These are phyloP conservation scores for Saccharomyces cerevisiae DNA, from an alignment of 805 yeast genomes.

Conservation along the genomic window DNA sequence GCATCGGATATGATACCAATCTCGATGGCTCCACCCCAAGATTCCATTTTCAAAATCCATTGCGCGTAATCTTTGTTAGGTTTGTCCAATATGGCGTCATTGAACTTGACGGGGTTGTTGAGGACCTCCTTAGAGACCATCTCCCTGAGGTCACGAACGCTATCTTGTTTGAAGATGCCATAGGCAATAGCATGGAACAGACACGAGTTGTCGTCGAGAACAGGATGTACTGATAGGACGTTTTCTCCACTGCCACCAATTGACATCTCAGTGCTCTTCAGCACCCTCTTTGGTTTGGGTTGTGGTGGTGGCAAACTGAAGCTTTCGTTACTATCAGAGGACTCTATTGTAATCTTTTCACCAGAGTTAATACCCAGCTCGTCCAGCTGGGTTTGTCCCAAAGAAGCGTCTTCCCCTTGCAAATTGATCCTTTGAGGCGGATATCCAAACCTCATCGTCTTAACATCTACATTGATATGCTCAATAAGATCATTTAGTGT, in stretches of 20 bases:
- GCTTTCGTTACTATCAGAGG: not conserved
- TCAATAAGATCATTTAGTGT: conserved; percentile 29
- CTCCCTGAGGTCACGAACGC: conserved; percentile 33
- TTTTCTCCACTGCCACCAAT: conserved; percentile 18
- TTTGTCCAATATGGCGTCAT: conserved; percentile 43
- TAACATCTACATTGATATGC: conserved; percentile 11
- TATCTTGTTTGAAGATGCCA: conserved; percentile 37
- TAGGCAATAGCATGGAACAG: conserved; percentile 59
- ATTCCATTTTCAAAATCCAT: conserved; percentile 53
- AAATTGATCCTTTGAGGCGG: conserved; percentile 47
- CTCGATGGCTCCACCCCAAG: conserved; percentile 86
- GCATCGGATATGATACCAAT: conserved; percentile 50
- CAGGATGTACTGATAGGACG: conserved; percentile 43
- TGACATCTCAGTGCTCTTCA: not conserved
- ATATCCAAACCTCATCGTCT: conserved; percentile 43
- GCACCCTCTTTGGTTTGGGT: conserved; percentile 1
- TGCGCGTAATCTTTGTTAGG: conserved; percentile 39
- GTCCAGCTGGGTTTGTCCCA: conserved; percentile 16
- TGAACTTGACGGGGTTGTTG: conserved; percentile 38
- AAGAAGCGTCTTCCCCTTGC: conserved; percentile 8
- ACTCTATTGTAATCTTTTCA: conserved; percentile 40
- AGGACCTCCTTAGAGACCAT: conserved; percentile 42
- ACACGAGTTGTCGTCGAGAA: conserved; percentile 76
- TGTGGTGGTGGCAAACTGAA: conserved; percentile 3
- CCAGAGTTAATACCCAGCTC: conserved; percentile 48